Evolutionary conservation across 2,329 filamentous ascomycete species (phyloP), one percentile per base, ranked within the genome.

Genomic region (Aschersonia sp.): DNA sequence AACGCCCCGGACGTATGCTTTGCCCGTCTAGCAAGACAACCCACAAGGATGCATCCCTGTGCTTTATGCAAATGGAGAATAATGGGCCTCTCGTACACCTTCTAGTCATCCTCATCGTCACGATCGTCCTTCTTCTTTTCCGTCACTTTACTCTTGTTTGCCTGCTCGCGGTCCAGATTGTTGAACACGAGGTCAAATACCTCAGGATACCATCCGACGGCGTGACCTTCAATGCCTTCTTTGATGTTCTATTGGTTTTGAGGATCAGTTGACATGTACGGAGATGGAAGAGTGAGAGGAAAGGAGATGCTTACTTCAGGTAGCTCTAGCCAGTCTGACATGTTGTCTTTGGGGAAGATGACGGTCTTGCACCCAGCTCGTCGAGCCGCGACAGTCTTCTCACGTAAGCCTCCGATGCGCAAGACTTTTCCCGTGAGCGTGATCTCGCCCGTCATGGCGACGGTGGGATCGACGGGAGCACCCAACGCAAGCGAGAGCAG

Each of bases 361-460:
- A 98, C 82, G 65, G 81, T 94, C 65, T 84, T 92, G 59, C 89
- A 94, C 48, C 94, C 92, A 29, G 92, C 92, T 53, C 92, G 76
- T 59, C 89, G 78, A 50, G 92, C 94, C 31, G 92, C 92, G 40
- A 98, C 91, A 5, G 92, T 96, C 81, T 98, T 98, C 71, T 98
- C 92, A 44, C 92, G 75, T 56, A 98, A 69, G 0, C 92, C 92
- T 45, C 92, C 92, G 62, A 98, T 98, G 52, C 92, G 77, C 47
- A 98, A 70, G 2, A 98, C 91, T 69, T 98, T 98, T 48, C 92
- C 92, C 1, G 92, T 98, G 47, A 98, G 81, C 2, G 94, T 98
- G 53, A 98, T 72, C 67, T 98, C 92, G 53, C 92, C 92, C 1
- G 92, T 98, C 92, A 98, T 98, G 50, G 94, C 91, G 55, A 97